Conservation (phyloP, 768 basidiomycete genomes). For the Mycena crocata region DNA sequence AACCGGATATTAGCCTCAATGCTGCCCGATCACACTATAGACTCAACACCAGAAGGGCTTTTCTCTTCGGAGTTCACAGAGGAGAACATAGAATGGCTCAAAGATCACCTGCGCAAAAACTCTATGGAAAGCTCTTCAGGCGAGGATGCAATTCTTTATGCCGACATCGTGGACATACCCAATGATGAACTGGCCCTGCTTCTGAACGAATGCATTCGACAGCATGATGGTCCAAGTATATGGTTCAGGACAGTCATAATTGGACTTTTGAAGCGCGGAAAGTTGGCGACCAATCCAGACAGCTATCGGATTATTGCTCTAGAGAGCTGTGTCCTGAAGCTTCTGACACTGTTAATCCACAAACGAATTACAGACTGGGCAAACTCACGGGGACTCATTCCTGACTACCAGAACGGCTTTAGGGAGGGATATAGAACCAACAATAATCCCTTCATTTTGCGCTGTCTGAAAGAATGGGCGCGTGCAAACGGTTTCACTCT, state of each 20-base stretch:
- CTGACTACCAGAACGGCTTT: slow-evolving; percentile 43
- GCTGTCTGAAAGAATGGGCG: slow-evolving; percentile 29
- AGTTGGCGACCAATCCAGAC: slow-evolving; percentile 22
- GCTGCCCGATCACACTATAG: not conserved
- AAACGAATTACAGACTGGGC: slow-evolving; percentile 31
- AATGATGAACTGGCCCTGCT: slow-evolving; percentile 15
- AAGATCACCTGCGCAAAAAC: slow-evolving; percentile 9
- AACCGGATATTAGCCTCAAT: not conserved
- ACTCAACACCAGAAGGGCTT: not conserved
- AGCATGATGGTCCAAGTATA: slow-evolving; percentile 20
- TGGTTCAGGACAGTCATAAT: slow-evolving; percentile 17
- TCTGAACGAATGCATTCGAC: slow-evolving; percentile 23
- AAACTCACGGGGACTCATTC: slow-evolving; percentile 32
- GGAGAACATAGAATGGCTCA: not conserved
- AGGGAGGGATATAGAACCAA: slow-evolving; percentile 19
- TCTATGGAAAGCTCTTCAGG: slow-evolving; percentile 12
- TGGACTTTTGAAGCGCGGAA: slow-evolving; percentile 31
- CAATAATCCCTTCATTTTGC: slow-evolving; percentile 39
- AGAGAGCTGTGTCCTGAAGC: slow-evolving; percentile 41
- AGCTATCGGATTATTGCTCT: slow-evolving; percentile 40
- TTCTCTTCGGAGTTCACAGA: slow-evolving; percentile 6
- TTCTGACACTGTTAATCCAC: slow-evolving; percentile 35
- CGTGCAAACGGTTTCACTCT: slow-evolving; percentile 21
- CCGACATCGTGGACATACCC: slow-evolving; percentile 15
- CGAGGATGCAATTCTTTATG: slow-evolving; percentile 25